Conservation (phyloP, 345 rosid species). For the Trapa bicornis region DNA sequence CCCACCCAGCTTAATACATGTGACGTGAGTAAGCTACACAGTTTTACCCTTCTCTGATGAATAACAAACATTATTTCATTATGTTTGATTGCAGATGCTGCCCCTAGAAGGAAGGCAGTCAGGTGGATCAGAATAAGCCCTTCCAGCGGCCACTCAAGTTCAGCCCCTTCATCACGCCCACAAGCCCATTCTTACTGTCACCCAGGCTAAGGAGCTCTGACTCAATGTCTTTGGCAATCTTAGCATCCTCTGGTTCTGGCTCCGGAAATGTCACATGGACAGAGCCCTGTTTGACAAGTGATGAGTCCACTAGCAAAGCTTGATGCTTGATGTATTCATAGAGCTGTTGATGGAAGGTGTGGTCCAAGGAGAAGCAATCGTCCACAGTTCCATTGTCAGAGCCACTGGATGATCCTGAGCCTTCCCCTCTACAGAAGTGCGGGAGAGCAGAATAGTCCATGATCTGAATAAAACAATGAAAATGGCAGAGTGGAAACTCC, state of each 20-base stretch:
- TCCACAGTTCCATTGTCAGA: slow-evolving; percentile 30
- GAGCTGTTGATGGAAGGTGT: slow-evolving; percentile 75
- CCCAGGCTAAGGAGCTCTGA: slow-evolving; percentile 61
- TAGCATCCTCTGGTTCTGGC: slow-evolving; percentile 37
- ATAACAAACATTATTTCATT: background rate
- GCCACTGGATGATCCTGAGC: slow-evolving; percentile 57
- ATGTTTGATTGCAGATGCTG: background rate
- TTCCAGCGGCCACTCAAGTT: background rate
- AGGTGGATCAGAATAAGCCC: slow-evolving; percentile 1
- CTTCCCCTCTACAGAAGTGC: slow-evolving; percentile 76
- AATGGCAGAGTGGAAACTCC: too few species aligned
- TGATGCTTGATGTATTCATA: slow-evolving; percentile 62
- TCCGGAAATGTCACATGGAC: slow-evolving; percentile 67
- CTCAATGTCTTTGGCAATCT: slow-evolving; percentile 52
- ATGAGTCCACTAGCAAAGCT: slow-evolving; percentile 18
- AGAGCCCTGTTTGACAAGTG: slow-evolving; percentile 58
- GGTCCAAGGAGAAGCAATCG: slow-evolving; percentile 75
- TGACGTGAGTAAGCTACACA: background rate
- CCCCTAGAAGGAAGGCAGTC: background rate
- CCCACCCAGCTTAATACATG: background rate
- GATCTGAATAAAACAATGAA: slow-evolving; percentile 31
- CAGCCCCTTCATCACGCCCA: background rate
- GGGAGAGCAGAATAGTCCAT: slow-evolving; percentile 89
- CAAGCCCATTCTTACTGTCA: slow-evolving; percentile 23
- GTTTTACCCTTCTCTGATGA: too few species aligned